Percentiles rank a stretch among this genome's conserved stretches.
phyloP scores from a whole-genome alignment of 179 eudicot species.

The Sideroxylon spinosum region DNA sequence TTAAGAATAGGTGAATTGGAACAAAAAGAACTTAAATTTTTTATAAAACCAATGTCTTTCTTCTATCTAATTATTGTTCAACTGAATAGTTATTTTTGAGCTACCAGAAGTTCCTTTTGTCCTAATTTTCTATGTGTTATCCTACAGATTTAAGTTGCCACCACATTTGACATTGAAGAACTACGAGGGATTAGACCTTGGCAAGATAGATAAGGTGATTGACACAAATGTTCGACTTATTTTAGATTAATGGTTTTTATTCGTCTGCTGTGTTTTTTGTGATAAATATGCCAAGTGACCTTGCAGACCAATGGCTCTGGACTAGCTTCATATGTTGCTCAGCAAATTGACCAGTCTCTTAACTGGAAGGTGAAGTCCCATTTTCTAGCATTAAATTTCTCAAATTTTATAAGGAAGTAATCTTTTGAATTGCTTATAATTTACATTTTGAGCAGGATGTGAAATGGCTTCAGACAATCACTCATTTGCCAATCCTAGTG shows the following conservation, averaged over 20 bases:
- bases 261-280: background rate
- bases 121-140: constrained; percentile 3
- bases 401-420: background rate
- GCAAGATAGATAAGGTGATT: constrained; percentile 56
- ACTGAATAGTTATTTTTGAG: background rate
- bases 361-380: constrained; percentile 61
- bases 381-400: background rate
- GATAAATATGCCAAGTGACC: background rate
- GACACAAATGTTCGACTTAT: background rate
- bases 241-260: background rate
- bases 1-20: constrained; percentile 66
- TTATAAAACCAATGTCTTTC: background rate
- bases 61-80: background rate
- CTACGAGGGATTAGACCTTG: constrained; percentile 72
- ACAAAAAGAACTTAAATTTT: background rate
- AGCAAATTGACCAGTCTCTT: constrained; percentile 60
- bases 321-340: constrained; percentile 57
- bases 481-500: constrained; percentile 72
- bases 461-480: constrained; percentile 84
- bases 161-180: constrained; percentile 63
- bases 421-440: background rate
- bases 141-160: constrained; percentile 62
- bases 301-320: constrained; percentile 80
- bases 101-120: background rate
- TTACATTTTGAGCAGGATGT: constrained; percentile 48